Evolutionary conservation across 371 early-diverging fungal genomes (phyloP).

Genomic region (Zychaea mexicana): DNA sequence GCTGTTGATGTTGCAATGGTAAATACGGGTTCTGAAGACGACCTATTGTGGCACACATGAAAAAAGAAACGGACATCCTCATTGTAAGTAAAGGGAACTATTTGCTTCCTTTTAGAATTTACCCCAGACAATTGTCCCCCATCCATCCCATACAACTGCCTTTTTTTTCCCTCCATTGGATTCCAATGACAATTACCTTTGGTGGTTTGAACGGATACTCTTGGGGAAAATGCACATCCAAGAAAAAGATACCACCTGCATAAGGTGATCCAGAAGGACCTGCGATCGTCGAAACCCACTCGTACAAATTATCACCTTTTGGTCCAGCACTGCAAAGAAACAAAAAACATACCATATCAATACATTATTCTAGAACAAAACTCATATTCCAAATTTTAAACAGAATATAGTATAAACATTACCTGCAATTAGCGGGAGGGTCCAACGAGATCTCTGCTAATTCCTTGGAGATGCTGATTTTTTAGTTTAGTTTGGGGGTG

Average conservation of each 20-base stretch:
- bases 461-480: conserved; percentile 87
- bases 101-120: background rate
- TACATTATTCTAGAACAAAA: too few species aligned
- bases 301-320: conserved; percentile 93
- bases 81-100: too few species aligned
- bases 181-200: conserved; percentile 55
- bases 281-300: conserved; percentile 94
- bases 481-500: background rate
- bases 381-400: too few species aligned
- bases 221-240: conserved; percentile 96
- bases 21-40: conserved; percentile 95
- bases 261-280: conserved; percentile 88
- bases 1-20: conserved; percentile 99
- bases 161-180: too few species aligned
- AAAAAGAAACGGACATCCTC: too few species aligned
- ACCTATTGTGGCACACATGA: too few species aligned
- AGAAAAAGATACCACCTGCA: conserved; percentile 93
- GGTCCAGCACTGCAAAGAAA: conserved; percentile 97
- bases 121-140: too few species aligned
- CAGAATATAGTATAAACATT: conserved; percentile 13
- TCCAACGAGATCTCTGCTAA: conserved; percentile 93
- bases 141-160: background rate
- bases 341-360: too few species aligned
- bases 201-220: conserved; percentile 99
- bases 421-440: conserved; percentile 94